Conservation (phyloP, 2,329 filamentous ascomycete genomes). For the Diaporthe destruens region DNA sequence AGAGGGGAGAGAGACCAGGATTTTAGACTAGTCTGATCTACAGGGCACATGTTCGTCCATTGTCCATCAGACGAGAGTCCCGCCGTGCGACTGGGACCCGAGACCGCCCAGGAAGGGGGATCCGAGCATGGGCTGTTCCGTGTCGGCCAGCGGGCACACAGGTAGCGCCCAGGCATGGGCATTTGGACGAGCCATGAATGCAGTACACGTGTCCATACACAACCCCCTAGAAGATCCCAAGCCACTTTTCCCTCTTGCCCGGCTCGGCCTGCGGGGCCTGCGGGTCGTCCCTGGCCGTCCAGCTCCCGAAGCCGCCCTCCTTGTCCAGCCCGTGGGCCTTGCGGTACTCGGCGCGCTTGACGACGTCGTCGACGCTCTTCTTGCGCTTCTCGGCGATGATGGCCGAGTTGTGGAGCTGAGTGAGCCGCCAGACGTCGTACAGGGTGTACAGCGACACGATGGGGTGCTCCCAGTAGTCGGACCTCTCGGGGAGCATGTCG, state of each 20-base stretch:
- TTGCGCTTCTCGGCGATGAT: slow-evolving; percentile 79
- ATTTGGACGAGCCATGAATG: not conserved
- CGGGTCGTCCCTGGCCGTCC: slow-evolving; percentile 43
- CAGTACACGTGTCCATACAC: not conserved
- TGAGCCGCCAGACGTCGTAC: slow-evolving; percentile 80
- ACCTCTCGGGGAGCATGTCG: slow-evolving; percentile 80
- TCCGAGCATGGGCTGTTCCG: not conserved
- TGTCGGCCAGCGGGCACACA: not conserved
- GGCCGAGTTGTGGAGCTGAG: slow-evolving; percentile 77
- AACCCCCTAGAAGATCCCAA: slow-evolving; percentile 78
- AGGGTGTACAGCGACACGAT: slow-evolving; percentile 74
- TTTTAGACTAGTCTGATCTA: slow-evolving; percentile 34
- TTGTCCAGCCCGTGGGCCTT: slow-evolving; percentile 85
- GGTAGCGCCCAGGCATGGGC: not conserved
- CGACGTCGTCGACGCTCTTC: slow-evolving; percentile 83
- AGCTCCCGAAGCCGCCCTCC: slow-evolving; percentile 63
- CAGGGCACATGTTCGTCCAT: not conserved
- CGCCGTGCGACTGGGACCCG: not conserved
- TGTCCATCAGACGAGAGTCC: not conserved
- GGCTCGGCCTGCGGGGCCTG: slow-evolving; percentile 48
- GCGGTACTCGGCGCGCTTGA: slow-evolving; percentile 87
- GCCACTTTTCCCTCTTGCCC: slow-evolving; percentile 64
- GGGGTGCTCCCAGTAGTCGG: slow-evolving; percentile 78
- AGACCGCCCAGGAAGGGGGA: not conserved
- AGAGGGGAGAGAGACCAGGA: slow-evolving; percentile 37